Evolutionary conservation across 768 basidiomycete species (phyloP), one percentile per base, ranked within the genome.

Genomic region (Cyclocybe aegerita): DNA sequence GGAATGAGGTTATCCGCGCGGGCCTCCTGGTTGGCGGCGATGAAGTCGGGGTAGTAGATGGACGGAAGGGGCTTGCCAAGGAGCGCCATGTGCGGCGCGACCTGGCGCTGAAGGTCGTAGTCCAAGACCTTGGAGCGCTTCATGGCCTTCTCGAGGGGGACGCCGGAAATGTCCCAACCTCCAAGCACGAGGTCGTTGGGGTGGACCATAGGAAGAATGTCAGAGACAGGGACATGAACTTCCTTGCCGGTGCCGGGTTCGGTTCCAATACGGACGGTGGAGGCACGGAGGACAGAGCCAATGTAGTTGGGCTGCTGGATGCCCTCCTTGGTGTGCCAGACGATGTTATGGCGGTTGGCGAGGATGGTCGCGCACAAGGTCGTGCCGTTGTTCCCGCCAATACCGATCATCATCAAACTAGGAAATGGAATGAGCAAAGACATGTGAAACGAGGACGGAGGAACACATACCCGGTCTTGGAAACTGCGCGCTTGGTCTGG

Each of bases 131-230:
- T 78, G 43, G 95, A 89, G 56, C 96, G 91, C 55, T 79, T 74
- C 94, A 98, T 97, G 10, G 97, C 93, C 70, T 86, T 79, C 70
- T 98, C 94, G 74, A 99, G 81, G 37, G 83, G 68, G 35, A 83
- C 38, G 38, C 86, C 81, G 38, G 94, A 97, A 63, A 99, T 98
- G 63, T 99, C 97, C 97, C 96, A 99, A 14, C 97, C 96, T 43
- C 97, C 93, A 55, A 98, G 82, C 58, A 97, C 91, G 63, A 98
- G 86, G 71, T 98, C 97, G 64, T 97, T 95, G 43, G 96, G 96
- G 73, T 98, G 94, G 42, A 95, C 93, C 92, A 96, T 97, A 42
- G 95, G 95, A 38, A 97, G 80, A 54, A 98, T 83, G 62, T 96
- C 94, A 8, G 86, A 90, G 62, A 98, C 74, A 12, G 97, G 97